Evolutionary conservation across 768 basidiomycete genomes (phyloP).

Genomic region (Leccinum imitatum): DNA sequence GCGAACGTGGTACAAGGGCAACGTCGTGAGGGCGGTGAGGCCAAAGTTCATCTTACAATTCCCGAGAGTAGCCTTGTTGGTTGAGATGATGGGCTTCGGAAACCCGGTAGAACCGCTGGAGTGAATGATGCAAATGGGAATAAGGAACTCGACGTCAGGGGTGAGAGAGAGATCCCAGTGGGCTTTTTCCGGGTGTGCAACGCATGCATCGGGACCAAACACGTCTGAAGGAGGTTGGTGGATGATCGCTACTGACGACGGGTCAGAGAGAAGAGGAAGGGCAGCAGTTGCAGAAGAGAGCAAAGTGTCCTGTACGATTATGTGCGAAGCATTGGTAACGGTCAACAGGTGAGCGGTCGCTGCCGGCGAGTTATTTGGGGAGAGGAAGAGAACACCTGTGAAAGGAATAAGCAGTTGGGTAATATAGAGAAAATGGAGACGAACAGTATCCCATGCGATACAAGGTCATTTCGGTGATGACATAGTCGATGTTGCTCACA

Average conservation of each 20-base stretch:
- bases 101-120: slow-evolving; percentile 44
- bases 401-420: neutral
- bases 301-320: slow-evolving; percentile 22
- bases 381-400: slow-evolving; percentile 36
- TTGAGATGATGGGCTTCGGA: slow-evolving; percentile 43
- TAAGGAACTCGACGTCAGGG: slow-evolving; percentile 22
- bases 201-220: slow-evolving; percentile 19
- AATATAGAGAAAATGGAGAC: neutral
- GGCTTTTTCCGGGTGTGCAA: slow-evolving; percentile 20
- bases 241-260: slow-evolving; percentile 23
- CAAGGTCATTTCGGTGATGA: slow-evolving; percentile 25
- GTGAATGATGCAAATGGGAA: slow-evolving; percentile 25
- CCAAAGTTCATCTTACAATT: slow-evolving; percentile 36
- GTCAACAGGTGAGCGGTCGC: slow-evolving; percentile 47
- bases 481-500: slow-evolving; percentile 29
- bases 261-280: slow-evolving; percentile 19
- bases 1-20: slow-evolving; percentile 36
- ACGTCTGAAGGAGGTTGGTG: slow-evolving; percentile 21
- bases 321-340: slow-evolving; percentile 19
- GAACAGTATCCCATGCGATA: slow-evolving; percentile 34
- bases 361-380: slow-evolving; percentile 45
- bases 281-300: slow-evolving; percentile 16
- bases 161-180: slow-evolving; percentile 20
- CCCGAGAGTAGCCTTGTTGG: slow-evolving; percentile 36
- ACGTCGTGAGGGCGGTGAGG: slow-evolving; percentile 21